Percentiles rank a stretch among this genome's conserved stretches.
These are phyloP conservation scores for Puccinellia tenuiflora DNA, from an alignment of 176 grass and related monocot species.

Conservation along the genomic window DNA sequence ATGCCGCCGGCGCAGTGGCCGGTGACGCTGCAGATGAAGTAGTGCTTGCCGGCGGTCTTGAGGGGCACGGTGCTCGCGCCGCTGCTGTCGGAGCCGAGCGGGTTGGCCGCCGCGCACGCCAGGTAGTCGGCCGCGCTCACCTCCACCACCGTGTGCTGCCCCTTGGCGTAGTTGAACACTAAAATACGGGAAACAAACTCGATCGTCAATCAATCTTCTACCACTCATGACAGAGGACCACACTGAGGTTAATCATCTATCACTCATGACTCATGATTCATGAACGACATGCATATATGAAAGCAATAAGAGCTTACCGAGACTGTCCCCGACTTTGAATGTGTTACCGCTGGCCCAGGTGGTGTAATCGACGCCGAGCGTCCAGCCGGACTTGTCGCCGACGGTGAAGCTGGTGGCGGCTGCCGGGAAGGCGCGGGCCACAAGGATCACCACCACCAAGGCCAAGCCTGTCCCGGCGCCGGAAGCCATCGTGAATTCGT, in stretches of 20 bases:
- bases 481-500: slow-evolving; percentile 37
- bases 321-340: slow-evolving; percentile 53
- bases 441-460: slow-evolving; percentile 38
- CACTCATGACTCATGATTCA: not conserved
- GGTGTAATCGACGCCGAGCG: slow-evolving; percentile 58
- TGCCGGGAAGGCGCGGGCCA: slow-evolving; percentile 14
- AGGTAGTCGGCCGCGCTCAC: slow-evolving; percentile 62
- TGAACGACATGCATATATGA: not conserved
- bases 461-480: not conserved
- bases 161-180: slow-evolving; percentile 68
- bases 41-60: slow-evolving; percentile 60
- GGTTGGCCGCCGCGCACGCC: slow-evolving; percentile 53
- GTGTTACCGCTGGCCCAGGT: slow-evolving; percentile 53
- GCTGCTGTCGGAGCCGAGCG: slow-evolving; percentile 53
- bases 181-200: not conserved
- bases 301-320: slow-evolving; percentile 19
- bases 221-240: not conserved
- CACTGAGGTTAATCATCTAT: not conserved
- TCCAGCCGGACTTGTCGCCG: slow-evolving; percentile 74
- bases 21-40: slow-evolving; percentile 67
- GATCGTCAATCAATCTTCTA: not conserved
- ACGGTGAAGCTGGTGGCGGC: slow-evolving; percentile 61
- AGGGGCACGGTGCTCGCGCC: slow-evolving; percentile 55
- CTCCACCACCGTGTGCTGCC: slow-evolving; percentile 61
- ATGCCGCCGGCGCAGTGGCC: slow-evolving; percentile 74